These are phyloP conservation scores for Helichrysum umbraculigerum DNA, from an alignment of 129 eudicot species.

Conservation along the genomic window DNA sequence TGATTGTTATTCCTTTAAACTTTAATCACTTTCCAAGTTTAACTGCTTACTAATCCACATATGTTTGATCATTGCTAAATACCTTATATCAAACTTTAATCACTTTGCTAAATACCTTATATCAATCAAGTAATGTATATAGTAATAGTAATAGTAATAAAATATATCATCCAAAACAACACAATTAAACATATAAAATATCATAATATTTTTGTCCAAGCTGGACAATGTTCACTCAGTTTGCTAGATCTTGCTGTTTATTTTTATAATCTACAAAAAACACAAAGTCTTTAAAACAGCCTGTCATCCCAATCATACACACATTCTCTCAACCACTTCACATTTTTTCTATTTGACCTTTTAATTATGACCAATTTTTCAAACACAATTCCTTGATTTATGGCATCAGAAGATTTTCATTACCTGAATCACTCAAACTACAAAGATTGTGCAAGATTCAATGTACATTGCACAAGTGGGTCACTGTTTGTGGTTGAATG, in stretches of 20 bases:
- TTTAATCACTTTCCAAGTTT: too few species aligned
- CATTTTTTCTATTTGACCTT: constrained; percentile 25
- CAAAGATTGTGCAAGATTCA: neutral
- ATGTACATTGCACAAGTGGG: constrained; percentile 9
- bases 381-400: constrained; percentile 31
- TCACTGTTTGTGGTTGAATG: constrained; percentile 5
- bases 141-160: too few species aligned
- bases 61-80: too few species aligned
- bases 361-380: constrained; percentile 28
- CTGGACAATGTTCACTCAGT: constrained; percentile 16
- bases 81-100: too few species aligned
- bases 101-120: too few species aligned
- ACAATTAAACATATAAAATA: too few species aligned
- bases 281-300: constrained; percentile 22
- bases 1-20: too few species aligned
- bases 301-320: constrained; percentile 26
- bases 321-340: constrained; percentile 30
- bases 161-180: too few species aligned
- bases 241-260: constrained; percentile 27
- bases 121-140: too few species aligned
- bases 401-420: constrained; percentile 19
- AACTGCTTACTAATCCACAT: too few species aligned
- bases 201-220: neutral
- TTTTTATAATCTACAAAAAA: neutral
- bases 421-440: constrained; percentile 20